phyloP scores from a whole-genome alignment of 257 asterid species.

The Galeopsis tetrahit region DNA sequence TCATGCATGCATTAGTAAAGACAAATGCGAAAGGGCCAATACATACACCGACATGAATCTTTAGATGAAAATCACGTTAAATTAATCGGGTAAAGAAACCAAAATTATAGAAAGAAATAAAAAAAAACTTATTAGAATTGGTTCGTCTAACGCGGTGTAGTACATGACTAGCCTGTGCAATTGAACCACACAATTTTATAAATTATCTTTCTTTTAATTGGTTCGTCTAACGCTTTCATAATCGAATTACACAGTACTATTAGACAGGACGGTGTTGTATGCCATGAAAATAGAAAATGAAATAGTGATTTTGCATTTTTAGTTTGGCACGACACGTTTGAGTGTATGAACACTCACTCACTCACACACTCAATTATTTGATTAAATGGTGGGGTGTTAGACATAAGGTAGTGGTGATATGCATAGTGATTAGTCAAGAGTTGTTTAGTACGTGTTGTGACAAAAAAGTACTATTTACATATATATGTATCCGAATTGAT shows the following conservation, averaged over 20 bases:
- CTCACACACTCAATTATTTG: background rate
- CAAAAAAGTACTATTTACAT: background rate
- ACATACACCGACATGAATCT: conserved; percentile 26
- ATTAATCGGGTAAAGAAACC: background rate
- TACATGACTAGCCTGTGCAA: too few relatives aligned
- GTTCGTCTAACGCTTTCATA: background rate
- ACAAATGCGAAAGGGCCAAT: conserved; percentile 17
- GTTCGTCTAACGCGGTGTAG: conserved; percentile 3
- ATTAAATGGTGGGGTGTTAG: background rate
- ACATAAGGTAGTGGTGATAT: conserved; percentile 25
- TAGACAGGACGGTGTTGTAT: too few relatives aligned
- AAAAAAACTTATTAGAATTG: background rate
- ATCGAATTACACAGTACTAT: too few relatives aligned
- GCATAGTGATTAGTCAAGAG: background rate
- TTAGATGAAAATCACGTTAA: conserved; percentile 22
- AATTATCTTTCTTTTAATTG: too few relatives aligned
- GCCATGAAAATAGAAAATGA: conserved; percentile 7
- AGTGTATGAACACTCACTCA: background rate
- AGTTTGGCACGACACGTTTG: background rate
- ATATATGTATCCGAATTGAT: background rate
- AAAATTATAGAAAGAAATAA: too few relatives aligned
- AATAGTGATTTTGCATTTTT: background rate
- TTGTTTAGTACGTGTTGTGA: background rate
- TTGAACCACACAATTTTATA: too few relatives aligned
- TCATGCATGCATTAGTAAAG: conserved; percentile 29